phyloP scores from a whole-genome alignment of 2,329 filamentous ascomycete genomes.

The Fusarium pseudoanthophilum region DNA sequence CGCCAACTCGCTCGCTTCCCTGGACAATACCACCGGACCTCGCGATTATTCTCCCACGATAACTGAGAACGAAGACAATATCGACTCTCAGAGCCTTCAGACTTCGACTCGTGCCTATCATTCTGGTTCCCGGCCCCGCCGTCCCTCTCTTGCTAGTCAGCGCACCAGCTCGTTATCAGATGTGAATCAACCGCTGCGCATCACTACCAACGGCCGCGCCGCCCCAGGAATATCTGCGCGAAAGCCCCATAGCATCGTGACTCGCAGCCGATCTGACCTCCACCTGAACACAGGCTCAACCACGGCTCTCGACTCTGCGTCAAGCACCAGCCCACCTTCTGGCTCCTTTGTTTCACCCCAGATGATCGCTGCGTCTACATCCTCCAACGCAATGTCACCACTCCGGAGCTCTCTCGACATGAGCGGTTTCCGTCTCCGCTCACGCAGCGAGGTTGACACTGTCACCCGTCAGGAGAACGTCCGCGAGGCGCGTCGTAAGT shows the following conservation, averaged over 20 bases:
- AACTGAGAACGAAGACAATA: conserved; percentile 62
- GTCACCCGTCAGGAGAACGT: conserved; percentile 66
- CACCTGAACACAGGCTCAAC: conserved; percentile 50
- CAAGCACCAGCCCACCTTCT: conserved; percentile 44
- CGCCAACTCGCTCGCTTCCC: conserved; percentile 64
- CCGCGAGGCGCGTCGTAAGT: conserved; percentile 69
- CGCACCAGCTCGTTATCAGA: conserved; percentile 51
- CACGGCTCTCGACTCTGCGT: conserved; percentile 40
- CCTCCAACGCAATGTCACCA: conserved; percentile 58
- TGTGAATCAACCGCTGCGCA: conserved; percentile 45
- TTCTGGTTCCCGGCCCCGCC: conserved; percentile 40
- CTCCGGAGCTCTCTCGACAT: conserved; percentile 69
- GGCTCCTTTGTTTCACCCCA: conserved; percentile 42
- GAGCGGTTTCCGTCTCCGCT: conserved; percentile 67
- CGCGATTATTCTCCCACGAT: conserved; percentile 68
- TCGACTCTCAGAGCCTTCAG: conserved; percentile 40
- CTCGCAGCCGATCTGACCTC: conserved; percentile 60
- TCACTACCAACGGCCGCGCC: conserved; percentile 45
- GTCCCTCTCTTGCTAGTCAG: conserved; percentile 49
- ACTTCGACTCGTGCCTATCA: conserved; percentile 36
- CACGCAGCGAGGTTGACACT: conserved; percentile 68
- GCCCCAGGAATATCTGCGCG: conserved; percentile 49
- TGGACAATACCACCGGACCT: conserved; percentile 54
- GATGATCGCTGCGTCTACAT: conserved; percentile 42
- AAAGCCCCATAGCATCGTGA: conserved; percentile 51